A percentile compares a stretch with the other conserved stretches of the same genome.
Evolutionary conservation across 768 basidiomycete species (phyloP).

Genomic region (Myochromella boudieri): DNA sequence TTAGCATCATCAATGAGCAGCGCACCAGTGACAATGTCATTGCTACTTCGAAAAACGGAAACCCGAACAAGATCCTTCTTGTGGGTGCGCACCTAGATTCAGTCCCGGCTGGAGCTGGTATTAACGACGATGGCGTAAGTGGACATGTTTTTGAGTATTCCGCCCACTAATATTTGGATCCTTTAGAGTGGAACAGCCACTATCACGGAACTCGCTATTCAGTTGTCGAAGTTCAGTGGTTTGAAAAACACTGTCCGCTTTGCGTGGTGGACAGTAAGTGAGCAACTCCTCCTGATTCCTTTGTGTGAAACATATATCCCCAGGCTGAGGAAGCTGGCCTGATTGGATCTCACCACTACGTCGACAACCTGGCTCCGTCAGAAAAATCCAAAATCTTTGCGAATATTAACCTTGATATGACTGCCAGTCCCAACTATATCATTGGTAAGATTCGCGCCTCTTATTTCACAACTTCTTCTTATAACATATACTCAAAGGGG

Average conservation of each 20-base stretch:
- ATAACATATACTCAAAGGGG: constrained; percentile 13
- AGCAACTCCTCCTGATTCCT: no score
- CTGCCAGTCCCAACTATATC: constrained; percentile 30
- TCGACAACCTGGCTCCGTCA: constrained; percentile 21
- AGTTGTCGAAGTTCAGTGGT: constrained; percentile 23
- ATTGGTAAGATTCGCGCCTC: constrained; percentile 1
- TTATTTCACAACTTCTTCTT: background rate
- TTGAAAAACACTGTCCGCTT: constrained; percentile 32
- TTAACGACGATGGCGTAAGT: constrained; percentile 28
- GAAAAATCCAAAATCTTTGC: constrained; percentile 29
- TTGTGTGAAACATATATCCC: background rate
- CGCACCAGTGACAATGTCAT: constrained; percentile 28
- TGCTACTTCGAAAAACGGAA: constrained; percentile 27
- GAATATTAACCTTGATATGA: constrained; percentile 36
- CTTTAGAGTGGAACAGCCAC: constrained; percentile 26
- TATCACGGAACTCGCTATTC: constrained; percentile 28
- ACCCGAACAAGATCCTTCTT: constrained; percentile 28
- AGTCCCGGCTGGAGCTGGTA: constrained; percentile 31
- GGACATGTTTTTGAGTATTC: background rate
- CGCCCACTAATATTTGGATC: no score
- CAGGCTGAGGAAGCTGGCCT: constrained; percentile 29
- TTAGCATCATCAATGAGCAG: constrained; percentile 24
- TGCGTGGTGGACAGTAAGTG: constrained; percentile 28
- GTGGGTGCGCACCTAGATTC: constrained; percentile 30
- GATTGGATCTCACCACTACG: constrained; percentile 30